phyloP scores from a whole-genome alignment of 768 basidiomycete species.

The Xanthoconium purpureum region DNA sequence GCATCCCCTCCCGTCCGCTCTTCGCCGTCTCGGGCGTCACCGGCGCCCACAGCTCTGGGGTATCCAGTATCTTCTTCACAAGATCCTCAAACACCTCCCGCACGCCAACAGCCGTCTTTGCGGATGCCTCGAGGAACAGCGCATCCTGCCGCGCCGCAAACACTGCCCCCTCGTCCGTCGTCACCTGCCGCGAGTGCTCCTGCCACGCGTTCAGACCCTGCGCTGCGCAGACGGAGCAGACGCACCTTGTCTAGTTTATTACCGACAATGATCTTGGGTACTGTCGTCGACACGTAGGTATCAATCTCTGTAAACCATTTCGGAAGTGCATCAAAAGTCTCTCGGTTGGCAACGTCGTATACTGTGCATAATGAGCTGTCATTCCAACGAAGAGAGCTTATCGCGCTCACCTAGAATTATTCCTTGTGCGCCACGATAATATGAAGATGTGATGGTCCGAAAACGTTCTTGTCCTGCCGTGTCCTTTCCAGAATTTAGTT shows the following conservation, averaged over 20 bases:
- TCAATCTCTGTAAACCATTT: conserved; percentile 92
- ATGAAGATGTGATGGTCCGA: conserved; percentile 90
- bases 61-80: conserved; percentile 79
- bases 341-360: conserved; percentile 91
- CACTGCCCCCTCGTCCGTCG: conserved; percentile 68
- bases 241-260: conserved; percentile 89
- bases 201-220: conserved; percentile 26
- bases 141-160: conserved; percentile 83
- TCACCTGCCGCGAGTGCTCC: conserved; percentile 90
- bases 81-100: conserved; percentile 73
- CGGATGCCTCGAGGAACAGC: conserved; percentile 88
- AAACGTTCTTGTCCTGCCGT: conserved; percentile 98
- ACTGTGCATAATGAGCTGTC: conserved; percentile 43
- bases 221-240: not conserved
- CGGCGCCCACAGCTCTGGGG: conserved; percentile 74
- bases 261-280: conserved; percentile 93
- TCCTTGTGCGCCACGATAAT: conserved; percentile 88
- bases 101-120: conserved; percentile 87
- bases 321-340: conserved; percentile 92
- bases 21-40: conserved; percentile 20
- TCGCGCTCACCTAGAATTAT: conserved; percentile 60
- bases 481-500: conserved; percentile 48
- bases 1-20: conserved; percentile 33
- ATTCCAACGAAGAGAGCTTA: not conserved
- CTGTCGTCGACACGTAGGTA: conserved; percentile 81